Base-by-base conservation (phyloP, 768 basidiomycete species). In the Lentinula edodes region DNA sequence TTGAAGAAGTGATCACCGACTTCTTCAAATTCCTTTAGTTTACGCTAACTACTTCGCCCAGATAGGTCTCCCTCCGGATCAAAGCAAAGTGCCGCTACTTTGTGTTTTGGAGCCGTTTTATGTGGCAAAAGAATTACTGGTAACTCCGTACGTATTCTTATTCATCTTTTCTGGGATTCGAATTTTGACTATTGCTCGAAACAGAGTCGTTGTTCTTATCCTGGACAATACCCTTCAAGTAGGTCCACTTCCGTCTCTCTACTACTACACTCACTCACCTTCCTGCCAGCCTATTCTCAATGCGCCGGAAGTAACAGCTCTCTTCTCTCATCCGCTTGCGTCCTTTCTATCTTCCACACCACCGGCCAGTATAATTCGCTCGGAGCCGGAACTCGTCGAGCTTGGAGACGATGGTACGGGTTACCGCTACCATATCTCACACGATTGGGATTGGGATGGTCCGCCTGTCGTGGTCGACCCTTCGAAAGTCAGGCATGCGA, bases 271-370 rank as follows among this genome's bases (percentile, higher is more conserved):
- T 7, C 5, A n/a, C 13, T 28, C 8, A 15, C 34, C 60, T 16
- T 38, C 54, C 57, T 56, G 48, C 23, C 66, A 94, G 89, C 93
- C 93, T 0, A 86, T 90, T 23, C 76, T 95, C 12, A 95, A 95
- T 69, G 71, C 80, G 9, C 79, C 84, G 0, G 93, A 95, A 78
- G 93, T 95, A 16, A 77, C 83, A 1, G 81, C 83, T 45, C 80
- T 95, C 54, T 95, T 96, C 74, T 93, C 93, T 0, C 93, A 93
- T 66, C 93, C 94, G 0, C 81, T 96, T 12, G 69, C 74, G 16
- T 83, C 89, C 1, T 92, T 95, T 71, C 78, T 95, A 16, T 78
- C 78, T 48, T 80, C 83, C 0, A 79, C 76, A 0, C 77, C 87
- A 0, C 85, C 88, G 1, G 55, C 55, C 3, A 56, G 55, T 34